phyloP scores from a whole-genome alignment of 208 protist species.

The Trypanosoma theileri region DNA sequence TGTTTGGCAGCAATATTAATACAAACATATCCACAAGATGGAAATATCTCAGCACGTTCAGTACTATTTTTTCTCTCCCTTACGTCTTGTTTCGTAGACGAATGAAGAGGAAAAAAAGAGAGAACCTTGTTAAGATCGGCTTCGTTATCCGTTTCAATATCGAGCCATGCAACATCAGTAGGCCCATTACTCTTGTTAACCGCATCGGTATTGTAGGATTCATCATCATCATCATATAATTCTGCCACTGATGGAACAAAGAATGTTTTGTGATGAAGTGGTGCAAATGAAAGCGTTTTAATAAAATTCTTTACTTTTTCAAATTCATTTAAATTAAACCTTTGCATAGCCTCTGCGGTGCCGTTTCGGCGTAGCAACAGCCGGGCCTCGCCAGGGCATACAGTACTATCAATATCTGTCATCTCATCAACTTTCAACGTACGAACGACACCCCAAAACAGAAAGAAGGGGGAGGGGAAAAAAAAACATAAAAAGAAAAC shows the following conservation, averaged over 20 bases:
- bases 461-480: not conserved
- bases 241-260: conserved; percentile 27
- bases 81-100: conserved; percentile 21
- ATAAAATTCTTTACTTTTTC: conserved; percentile 1
- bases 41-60: conserved; percentile 33
- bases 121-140: conserved; percentile 24
- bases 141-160: conserved; percentile 26
- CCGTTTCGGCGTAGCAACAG: conserved; percentile 20
- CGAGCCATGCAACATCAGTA: conserved; percentile 33
- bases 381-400: conserved; percentile 5
- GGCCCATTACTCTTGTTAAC: not conserved
- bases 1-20: conserved; percentile 22
- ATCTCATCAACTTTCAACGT: conserved; percentile 14
- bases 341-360: conserved; percentile 8
- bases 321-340: conserved; percentile 10
- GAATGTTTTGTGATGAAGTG: conserved; percentile 18
- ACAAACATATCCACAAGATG: conserved; percentile 32
- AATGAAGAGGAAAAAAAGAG: conserved; percentile 30
- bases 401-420: not conserved
- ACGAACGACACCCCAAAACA: not conserved
- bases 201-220: not conserved
- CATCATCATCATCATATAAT: conserved; percentile 21
- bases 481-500: not conserved
- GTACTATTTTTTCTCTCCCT: conserved; percentile 6
- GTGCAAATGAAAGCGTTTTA: conserved; percentile 17